A percentile compares a stretch with the other conserved stretches of the same genome.
Conservation (phyloP, 2,329 filamentous ascomycete species). For the Lasiodiplodia gonubiensis region DNA sequence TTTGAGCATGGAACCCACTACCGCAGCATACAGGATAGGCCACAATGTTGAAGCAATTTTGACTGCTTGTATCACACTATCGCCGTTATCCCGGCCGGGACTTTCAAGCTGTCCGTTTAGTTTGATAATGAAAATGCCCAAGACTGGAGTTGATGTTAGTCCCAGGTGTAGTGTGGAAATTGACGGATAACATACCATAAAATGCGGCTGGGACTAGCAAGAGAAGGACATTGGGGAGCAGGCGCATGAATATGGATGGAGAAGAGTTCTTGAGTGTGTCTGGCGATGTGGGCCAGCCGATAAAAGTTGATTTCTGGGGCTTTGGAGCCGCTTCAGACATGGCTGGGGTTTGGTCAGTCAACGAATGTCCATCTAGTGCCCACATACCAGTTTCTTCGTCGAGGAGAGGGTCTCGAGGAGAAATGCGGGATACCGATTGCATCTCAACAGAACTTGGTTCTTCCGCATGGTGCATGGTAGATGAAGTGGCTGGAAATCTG, state of each 20-base stretch:
- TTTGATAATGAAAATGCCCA: neutral
- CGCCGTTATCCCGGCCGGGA: neutral
- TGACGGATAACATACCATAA: neutral
- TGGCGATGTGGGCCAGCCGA: neutral
- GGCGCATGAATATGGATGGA: neutral
- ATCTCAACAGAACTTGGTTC: neutral
- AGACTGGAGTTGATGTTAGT: neutral
- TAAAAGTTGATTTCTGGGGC: rapidly evolving
- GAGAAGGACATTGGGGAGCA: neutral
- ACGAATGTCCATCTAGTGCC: neutral
- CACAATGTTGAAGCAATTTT: slow-evolving; percentile 16
- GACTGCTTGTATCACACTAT: neutral
- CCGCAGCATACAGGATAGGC: slow-evolving; percentile 2
- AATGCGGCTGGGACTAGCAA: neutral
- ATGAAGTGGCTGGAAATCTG: neutral
- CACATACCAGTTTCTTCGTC: neutral
- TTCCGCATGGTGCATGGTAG: neutral
- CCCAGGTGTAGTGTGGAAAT: neutral
- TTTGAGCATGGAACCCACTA: slow-evolving; percentile 2
- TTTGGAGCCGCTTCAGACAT: neutral
- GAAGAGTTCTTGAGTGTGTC: neutral
- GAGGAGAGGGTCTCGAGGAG: neutral
- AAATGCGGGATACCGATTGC: neutral
- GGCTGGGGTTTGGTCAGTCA: neutral
- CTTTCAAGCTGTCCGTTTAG: neutral